Base-by-base conservation (phyloP, 495 filamentous ascomycete species). In the Bombardia bombarda region DNA sequence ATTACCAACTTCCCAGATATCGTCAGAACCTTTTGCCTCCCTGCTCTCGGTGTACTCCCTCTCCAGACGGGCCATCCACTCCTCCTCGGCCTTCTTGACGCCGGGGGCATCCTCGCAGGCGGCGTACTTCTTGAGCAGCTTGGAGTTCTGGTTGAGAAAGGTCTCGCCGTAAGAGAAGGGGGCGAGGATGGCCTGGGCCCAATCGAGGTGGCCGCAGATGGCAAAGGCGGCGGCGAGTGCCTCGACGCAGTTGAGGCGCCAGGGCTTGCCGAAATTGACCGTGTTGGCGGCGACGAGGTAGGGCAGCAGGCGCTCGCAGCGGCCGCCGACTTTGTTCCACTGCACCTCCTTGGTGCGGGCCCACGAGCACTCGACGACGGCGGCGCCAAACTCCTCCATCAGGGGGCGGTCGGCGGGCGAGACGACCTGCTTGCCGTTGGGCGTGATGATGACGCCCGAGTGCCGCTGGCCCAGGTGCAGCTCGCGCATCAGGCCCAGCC, bases 341-440 rank as follows among this genome's bases (percentile, higher is more conserved):
- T 90, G 89, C 2, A 98, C 84, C 64, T 98, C 92, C 21, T 82
- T 75, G 12, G 92, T 83, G 49, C 93, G 73, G 2, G 89, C 90
- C 92, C 92, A 98, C 26, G 87, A 95, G 61, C 89, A 95, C 64
- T 98, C 92, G 20, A 98, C 93, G 0, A 98, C 92, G 0, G 93
- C 92, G 14, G 89, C 93, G 40, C 92, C 92, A 60, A 82, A 82
- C 67, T 86, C 80, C 55, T 94, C 87, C 47, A 96, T 73, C 1
- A 95, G 60, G 37, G 83, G 78, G 40, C 65, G 70, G 60, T 98
- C 92, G 18, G 86, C 84, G 1, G 87, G 83, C 2, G 85, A 93
- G 28, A 98, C 51, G 32, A 86, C 70, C 39, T 68, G 74, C 61
- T 95, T 96, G 30, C 87, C 92, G 66, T 96, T 96, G 10, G 92